Percentiles rank a stretch among this genome's conserved stretches.
phyloP scores from a whole-genome alignment of 2,329 filamentous ascomycete genomes.

The Alternaria gansuensis region DNA sequence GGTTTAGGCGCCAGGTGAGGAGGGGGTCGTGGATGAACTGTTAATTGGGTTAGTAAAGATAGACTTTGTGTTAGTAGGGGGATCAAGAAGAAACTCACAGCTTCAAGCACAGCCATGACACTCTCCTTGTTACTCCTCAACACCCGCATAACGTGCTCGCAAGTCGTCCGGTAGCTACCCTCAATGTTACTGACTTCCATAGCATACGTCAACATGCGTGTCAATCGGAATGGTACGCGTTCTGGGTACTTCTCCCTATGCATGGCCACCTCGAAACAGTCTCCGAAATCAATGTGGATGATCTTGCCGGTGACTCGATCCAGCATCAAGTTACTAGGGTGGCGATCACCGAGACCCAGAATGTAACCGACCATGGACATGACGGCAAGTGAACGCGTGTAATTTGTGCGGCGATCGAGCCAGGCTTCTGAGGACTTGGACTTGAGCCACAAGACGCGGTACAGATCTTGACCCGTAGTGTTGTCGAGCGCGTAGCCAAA shows the following conservation, averaged over 20 bases:
- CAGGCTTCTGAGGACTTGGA: slow-evolving; percentile 97
- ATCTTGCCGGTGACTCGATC: slow-evolving; percentile 96
- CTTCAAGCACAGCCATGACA: slow-evolving; percentile 96
- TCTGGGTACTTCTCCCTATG: slow-evolving; percentile 99
- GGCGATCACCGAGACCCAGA: slow-evolving; percentile 91
- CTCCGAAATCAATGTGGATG: slow-evolving; percentile 98
- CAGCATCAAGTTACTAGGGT: slow-evolving; percentile 97
- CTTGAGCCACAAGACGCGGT: slow-evolving; percentile 98
- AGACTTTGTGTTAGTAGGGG: too few species aligned
- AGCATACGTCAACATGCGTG: slow-evolving; percentile 97
- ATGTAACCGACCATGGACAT: slow-evolving; percentile 99
- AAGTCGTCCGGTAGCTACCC: slow-evolving; percentile 96
- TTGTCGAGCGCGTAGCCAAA: slow-evolving; percentile 99
- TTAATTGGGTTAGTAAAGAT: slow-evolving; percentile 16
- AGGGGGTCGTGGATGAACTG: slow-evolving; percentile 99
- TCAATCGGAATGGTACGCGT: slow-evolving; percentile 95
- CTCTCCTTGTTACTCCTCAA: slow-evolving; percentile 97
- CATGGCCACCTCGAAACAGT: slow-evolving; percentile 99
- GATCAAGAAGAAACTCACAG: slow-evolving; percentile 69
- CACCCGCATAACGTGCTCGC: slow-evolving; percentile 98
- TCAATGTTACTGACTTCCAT: slow-evolving; percentile 99
- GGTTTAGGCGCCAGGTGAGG: slow-evolving; percentile 89
- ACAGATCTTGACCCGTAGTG: slow-evolving; percentile 97
- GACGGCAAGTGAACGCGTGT: slow-evolving; percentile 93
- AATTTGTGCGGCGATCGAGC: slow-evolving; percentile 98